Evolutionary conservation across 306 rosid species (phyloP).

Genomic region (Vigna unguiculata): DNA sequence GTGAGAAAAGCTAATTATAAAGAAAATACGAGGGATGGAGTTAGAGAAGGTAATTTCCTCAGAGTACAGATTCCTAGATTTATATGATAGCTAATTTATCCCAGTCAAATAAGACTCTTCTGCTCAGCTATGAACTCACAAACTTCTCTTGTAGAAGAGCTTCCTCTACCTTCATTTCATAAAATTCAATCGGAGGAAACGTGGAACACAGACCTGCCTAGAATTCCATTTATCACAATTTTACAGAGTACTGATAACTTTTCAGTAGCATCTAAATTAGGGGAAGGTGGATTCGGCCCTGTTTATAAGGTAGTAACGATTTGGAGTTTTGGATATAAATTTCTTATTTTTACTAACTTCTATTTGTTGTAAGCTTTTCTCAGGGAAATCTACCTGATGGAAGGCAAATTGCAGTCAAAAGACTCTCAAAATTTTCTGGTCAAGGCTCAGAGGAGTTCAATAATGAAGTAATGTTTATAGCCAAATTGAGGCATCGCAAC

Average conservation of each 20-base stretch:
- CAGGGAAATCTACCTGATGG: conserved; percentile 63
- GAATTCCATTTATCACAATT: conserved; percentile 16
- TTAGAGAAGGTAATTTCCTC: too few relatives aligned
- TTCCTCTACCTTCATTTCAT: not conserved
- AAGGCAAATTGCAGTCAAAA: conserved; percentile 58
- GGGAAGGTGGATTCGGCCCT: too few relatives aligned
- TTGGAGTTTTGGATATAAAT: too few relatives aligned
- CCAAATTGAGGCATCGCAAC: not conserved
- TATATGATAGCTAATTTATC: too few relatives aligned
- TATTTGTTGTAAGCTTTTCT: not conserved
- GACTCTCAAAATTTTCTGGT: conserved; percentile 54
- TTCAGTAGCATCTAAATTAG: not conserved
- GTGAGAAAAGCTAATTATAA: not conserved
- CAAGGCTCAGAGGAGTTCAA: conserved; percentile 51
- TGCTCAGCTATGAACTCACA: not conserved
- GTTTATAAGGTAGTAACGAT: too few relatives aligned
- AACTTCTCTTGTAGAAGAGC: not conserved
- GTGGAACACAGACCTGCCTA: conserved; percentile 11
- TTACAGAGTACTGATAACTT: conserved; percentile 3
- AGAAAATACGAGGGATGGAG: too few relatives aligned
- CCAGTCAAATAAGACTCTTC: not conserved
- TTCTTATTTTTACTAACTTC: not conserved
- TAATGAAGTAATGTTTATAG: conserved; percentile 6
- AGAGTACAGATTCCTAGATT: not conserved
- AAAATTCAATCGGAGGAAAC: not conserved